phyloP scores from a whole-genome alignment of 1,284 basidiomycete genomes.

The Austroboletus novae-zelandiae region DNA sequence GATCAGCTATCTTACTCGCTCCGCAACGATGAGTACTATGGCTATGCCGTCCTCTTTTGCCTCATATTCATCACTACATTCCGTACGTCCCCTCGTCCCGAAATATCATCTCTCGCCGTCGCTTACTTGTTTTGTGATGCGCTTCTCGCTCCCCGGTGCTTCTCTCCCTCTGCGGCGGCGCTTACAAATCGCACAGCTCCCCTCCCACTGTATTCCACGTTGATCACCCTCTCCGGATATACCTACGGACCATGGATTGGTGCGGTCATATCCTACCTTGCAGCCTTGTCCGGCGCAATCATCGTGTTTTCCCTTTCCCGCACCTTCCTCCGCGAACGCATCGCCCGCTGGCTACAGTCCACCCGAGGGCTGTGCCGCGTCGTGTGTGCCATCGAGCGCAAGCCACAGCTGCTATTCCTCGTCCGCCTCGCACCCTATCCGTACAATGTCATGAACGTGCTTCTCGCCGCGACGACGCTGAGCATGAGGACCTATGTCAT shows the following conservation, averaged over 20 bases:
- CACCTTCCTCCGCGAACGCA: constrained; percentile 63
- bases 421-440: constrained; percentile 84
- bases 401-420: constrained; percentile 80
- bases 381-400: constrained; percentile 84
- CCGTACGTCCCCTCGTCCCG: constrained; percentile 51
- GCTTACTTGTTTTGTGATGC: constrained; percentile 10
- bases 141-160: constrained; percentile 9
- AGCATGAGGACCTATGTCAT: constrained; percentile 73
- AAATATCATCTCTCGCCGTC: not conserved
- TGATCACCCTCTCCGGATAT: constrained; percentile 85
- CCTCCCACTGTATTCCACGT: constrained; percentile 81
- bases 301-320: constrained; percentile 78
- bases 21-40: constrained; percentile 61
- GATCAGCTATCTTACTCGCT: constrained; percentile 74
- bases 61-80: constrained; percentile 82
- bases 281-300: constrained; percentile 79
- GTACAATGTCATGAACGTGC: constrained; percentile 88
- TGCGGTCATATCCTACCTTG: constrained; percentile 78
- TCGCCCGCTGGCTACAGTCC: constrained; percentile 69
- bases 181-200: constrained; percentile 51
- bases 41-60: constrained; percentile 69
- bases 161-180: constrained; percentile 14
- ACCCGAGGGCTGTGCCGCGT: constrained; percentile 67
- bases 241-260: constrained; percentile 81
- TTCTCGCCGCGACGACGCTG: constrained; percentile 85